These are phyloP conservation scores for Agapanthus africanus DNA, from an alignment of 106 monocot species.

Conservation along the genomic window DNA sequence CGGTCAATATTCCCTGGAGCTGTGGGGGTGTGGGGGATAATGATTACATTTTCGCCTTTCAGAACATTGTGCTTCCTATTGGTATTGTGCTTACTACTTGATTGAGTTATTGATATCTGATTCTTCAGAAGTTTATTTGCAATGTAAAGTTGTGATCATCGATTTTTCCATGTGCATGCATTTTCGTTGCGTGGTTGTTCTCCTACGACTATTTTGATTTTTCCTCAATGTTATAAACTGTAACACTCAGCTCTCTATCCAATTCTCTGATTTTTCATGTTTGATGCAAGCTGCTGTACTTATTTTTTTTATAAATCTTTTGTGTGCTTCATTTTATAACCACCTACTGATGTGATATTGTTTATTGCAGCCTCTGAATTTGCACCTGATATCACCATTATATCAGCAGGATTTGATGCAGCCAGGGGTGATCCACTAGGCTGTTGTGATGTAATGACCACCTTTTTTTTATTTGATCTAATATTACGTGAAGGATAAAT, in stretches of 20 bases:
- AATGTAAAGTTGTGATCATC: neutral
- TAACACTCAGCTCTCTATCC: no score
- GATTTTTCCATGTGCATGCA: neutral
- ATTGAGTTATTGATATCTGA: neutral
- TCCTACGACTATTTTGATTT: neutral
- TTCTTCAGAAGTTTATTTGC: neutral
- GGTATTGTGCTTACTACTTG: slow-evolving; percentile 27
- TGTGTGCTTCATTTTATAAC: neutral
- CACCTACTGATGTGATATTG: slow-evolving; percentile 2
- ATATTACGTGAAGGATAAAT: neutral
- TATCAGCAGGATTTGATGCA: slow-evolving; percentile 98
- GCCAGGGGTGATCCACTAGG: slow-evolving; percentile 96
- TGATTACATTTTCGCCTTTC: slow-evolving; percentile 95
- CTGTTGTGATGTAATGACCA: slow-evolving; percentile 84
- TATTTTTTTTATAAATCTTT: neutral
- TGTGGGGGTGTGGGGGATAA: slow-evolving; percentile 86
- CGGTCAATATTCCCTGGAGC: slow-evolving; percentile 95
- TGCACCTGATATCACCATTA: slow-evolving; percentile 82
- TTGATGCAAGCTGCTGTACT: neutral
- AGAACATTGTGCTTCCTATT: slow-evolving; percentile 86
- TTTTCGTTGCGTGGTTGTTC: neutral
- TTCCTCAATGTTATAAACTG: neutral
- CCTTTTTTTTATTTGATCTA: neutral
- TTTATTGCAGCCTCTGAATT: slow-evolving; percentile 66
- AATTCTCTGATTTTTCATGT: neutral